These are phyloP conservation scores for Penicillium odoratum DNA, from an alignment of 495 filamentous ascomycete species.

Conservation along the genomic window DNA sequence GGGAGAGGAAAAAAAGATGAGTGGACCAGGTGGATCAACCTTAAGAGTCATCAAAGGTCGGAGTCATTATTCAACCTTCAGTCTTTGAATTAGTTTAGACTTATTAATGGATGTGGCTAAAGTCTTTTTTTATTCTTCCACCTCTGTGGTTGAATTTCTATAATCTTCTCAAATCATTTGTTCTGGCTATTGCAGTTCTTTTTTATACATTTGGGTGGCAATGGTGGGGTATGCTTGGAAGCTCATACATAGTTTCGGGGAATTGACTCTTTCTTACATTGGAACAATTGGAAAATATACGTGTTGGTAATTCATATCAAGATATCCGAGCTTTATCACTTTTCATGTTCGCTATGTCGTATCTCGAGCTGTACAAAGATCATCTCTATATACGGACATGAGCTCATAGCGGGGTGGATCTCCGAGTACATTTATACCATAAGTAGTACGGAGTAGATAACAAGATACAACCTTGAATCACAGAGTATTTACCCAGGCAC, in stretches of 20 bases:
- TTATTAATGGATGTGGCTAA: background rate
- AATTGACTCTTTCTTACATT: background rate
- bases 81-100: background rate
- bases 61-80: slow-evolving; percentile 1
- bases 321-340: no score
- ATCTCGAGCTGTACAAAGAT: background rate
- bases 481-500: no score
- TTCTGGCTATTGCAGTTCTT: background rate
- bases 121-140: no score
- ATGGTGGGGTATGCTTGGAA: slow-evolving; percentile 25
- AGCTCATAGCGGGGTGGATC: slow-evolving; percentile 10
- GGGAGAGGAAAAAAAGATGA: slow-evolving; percentile 22
- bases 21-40: slow-evolving; percentile 24
- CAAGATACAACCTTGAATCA: background rate
- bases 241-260: background rate
- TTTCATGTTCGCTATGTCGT: background rate
- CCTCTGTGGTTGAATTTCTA: background rate
- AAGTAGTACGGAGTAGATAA: background rate
- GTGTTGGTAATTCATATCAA: no score
- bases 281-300: background rate
- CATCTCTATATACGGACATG: background rate
- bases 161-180: background rate
- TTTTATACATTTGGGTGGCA: slow-evolving; percentile 6
- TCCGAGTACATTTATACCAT: background rate
- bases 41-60: slow-evolving; percentile 15